Conservation (phyloP, 441 rosid species). For the Corymbia calophylla region DNA sequence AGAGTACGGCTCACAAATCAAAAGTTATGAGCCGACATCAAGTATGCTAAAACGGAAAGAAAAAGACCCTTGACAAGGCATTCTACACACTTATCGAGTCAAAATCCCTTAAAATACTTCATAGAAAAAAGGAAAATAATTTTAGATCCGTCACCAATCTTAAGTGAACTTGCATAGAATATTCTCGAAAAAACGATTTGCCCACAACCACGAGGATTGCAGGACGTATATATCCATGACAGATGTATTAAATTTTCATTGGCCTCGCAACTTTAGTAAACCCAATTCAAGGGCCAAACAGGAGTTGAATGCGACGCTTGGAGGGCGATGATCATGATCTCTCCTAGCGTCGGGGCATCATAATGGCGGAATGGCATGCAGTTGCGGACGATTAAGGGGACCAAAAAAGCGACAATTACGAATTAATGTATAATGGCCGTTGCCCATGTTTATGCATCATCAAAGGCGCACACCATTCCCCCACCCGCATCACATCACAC, state of each 20-base stretch:
- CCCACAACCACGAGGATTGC: fast-evolving
- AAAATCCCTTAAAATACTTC: not conserved
- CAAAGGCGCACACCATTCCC: not conserved
- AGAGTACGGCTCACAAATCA: not conserved
- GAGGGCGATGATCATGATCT: not conserved
- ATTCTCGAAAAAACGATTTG: fast-evolving
- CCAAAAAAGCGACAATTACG: not conserved
- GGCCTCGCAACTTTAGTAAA: not conserved
- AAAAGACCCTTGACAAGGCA: fast-evolving
- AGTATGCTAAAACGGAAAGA: not conserved
- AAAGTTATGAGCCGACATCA: not conserved
- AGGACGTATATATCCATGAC: fast-evolving
- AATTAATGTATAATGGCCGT: not conserved
- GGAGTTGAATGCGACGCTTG: not conserved
- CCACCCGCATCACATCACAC: not conserved
- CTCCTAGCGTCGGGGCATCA: not conserved
- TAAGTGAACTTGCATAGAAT: not conserved
- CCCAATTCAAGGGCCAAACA: not conserved
- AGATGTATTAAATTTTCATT: fast-evolving
- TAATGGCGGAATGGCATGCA: not conserved
- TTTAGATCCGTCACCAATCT: fast-evolving
- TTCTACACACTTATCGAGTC: fast-evolving
- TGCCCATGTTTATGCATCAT: not conserved
- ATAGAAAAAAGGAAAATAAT: not conserved
- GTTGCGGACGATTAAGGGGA: not conserved